Percentiles rank a stretch among this genome's conserved stretches.
phyloP scores from a whole-genome alignment of 2,329 filamentous ascomycete species.

The Ophiostoma piceae region DNA sequence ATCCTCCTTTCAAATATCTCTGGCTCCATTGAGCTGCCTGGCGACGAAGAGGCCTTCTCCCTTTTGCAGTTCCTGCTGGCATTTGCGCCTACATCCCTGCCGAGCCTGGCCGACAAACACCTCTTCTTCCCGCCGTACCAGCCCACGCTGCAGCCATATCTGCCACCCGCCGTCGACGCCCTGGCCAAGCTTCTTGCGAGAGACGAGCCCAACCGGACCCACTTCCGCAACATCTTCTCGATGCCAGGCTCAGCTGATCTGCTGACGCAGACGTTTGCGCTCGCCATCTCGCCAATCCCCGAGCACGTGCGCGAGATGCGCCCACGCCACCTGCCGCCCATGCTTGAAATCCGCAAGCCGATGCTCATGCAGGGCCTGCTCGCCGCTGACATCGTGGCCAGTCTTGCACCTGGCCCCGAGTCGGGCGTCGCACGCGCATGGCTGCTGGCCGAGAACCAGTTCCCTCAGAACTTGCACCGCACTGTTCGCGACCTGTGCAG shows the following conservation, averaged over 20 bases:
- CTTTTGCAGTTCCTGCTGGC: conserved; percentile 84
- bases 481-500: conserved; percentile 68
- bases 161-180: conserved; percentile 83
- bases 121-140: conserved; percentile 78
- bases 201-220: conserved; percentile 85
- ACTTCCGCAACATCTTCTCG: conserved; percentile 77
- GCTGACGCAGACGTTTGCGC: conserved; percentile 77
- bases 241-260: conserved; percentile 66
- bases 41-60: conserved; percentile 79
- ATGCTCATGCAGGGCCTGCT: conserved; percentile 88
- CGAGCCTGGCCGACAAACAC: conserved; percentile 50
- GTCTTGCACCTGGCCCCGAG: conserved; percentile 61
- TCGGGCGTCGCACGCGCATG: conserved; percentile 68
- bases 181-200: conserved; percentile 86
- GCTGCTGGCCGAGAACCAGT: conserved; percentile 78
- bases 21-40: conserved; percentile 71
- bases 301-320: conserved; percentile 52
- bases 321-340: conserved; percentile 54
- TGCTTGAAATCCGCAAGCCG: conserved; percentile 79
- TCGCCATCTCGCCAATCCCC: conserved; percentile 80
- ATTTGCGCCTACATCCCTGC: conserved; percentile 76
- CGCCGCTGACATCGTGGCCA: conserved; percentile 80
- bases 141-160: conserved; percentile 75
- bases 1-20: conserved; percentile 86
- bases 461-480: conserved; percentile 71